Evolutionary conservation across 352 stramenopile genomes (phyloP), one percentile per base, ranked within the genome.

Genomic region (Phytophthora pseudosyringae): DNA sequence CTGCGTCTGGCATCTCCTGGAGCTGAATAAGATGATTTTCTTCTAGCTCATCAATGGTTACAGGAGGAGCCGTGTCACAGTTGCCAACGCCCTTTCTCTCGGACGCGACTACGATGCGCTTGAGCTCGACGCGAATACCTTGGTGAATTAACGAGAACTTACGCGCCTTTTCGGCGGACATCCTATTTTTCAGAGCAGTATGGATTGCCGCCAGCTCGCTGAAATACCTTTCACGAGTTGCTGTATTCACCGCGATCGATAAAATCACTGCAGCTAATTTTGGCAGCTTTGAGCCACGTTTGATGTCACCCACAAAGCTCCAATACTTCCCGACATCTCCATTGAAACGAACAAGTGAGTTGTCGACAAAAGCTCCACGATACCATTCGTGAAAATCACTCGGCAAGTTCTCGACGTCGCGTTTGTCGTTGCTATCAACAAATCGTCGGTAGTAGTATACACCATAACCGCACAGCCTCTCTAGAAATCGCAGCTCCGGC

Each of bases 191-290:
- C 25, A 49, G 8, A 18, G 38, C 26, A 41, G 38, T 59, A 28
- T 59, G 51, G 41, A 59, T 59, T 0, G 25, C 28, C 7, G 15
- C 55, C 25, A 56, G 33, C 16, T 36, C 35, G n/a, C 55, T 63
- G n/a, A 63, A 63, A 26, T 63, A 63, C 7, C 32, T 33, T 26
- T 63, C 44, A 15, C 55, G 52, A 1, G 56, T 64, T 51, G 46
- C 45, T 4, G 56, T 57, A 15, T 64, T 64, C 4, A 50, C 45
- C 11, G 46, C 46, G 39, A 64, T 57, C 12, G 56, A 64, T 6
- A 64, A 15, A 18, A 59, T 59, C 0, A 49, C n/a, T 16, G 38
- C 38, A 11, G 38, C 38, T 10, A 59, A n/a, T 13, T 33, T 47
- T 48, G 51, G 51, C 3, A 59, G 28, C 38, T 41, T 59, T 15